Conservation (phyloP, 1,284 basidiomycete genomes). For the Inonotus obliquus region DNA sequence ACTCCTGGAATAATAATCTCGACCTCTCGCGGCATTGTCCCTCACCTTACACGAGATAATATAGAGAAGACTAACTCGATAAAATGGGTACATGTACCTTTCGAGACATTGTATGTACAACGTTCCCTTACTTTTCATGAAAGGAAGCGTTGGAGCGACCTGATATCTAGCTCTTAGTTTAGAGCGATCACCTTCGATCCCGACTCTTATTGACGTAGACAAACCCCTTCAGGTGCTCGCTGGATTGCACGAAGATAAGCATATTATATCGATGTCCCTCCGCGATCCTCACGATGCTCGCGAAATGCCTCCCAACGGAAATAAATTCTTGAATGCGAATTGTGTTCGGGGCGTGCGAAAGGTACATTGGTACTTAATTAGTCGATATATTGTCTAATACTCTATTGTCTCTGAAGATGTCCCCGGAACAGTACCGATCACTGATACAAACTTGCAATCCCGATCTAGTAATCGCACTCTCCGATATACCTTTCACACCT, state of each 20-base stretch:
- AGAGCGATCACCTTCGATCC: constrained; percentile 56
- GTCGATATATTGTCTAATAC: constrained; percentile 11
- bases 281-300: constrained; percentile 60
- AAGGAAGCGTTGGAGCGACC: not conserved
- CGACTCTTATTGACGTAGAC: constrained; percentile 45
- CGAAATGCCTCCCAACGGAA: constrained; percentile 68
- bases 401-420: constrained; percentile 40
- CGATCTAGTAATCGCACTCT: constrained; percentile 66
- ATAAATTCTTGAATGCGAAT: constrained; percentile 47
- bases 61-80: constrained; percentile 43
- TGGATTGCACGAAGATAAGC: constrained; percentile 44
- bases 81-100: constrained; percentile 62
- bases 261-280: constrained; percentile 55
- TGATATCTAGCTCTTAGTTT: constrained; percentile 38
- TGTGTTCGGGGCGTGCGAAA: constrained; percentile 69
- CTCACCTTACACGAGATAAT: constrained; percentile 70
- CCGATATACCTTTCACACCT: constrained; percentile 62
- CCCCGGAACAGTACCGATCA: constrained; percentile 46
- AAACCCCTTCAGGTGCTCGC: constrained; percentile 55
- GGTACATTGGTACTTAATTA: constrained; percentile 36
- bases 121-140: not conserved
- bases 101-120: constrained; percentile 77
- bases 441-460: constrained; percentile 52
- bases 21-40: constrained; percentile 68
- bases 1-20: constrained; percentile 60